Evolutionary conservation across 257 asterid genomes (phyloP).

Genomic region (Nyctanthes arbortristis): DNA sequence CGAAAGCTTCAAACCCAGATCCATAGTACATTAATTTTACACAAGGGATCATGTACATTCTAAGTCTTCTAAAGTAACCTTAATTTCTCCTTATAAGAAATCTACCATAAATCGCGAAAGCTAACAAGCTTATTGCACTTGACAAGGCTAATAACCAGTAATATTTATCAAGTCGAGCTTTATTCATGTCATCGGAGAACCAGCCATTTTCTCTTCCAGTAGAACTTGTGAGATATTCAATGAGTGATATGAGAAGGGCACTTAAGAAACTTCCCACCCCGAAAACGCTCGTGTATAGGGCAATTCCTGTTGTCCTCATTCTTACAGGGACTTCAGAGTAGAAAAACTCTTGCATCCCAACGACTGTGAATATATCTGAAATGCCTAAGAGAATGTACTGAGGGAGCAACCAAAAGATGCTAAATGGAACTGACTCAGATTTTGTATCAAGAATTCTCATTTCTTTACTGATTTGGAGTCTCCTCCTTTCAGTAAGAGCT

Average conservation of each 20-base stretch:
- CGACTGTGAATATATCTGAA: constrained; percentile 91
- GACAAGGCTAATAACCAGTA: constrained; percentile 71
- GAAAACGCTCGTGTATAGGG: constrained; percentile 83
- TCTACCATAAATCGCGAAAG: constrained; percentile 53
- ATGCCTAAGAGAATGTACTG: constrained; percentile 83
- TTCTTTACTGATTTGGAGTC: constrained; percentile 42
- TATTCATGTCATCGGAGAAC: constrained; percentile 73
- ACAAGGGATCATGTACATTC: background rate
- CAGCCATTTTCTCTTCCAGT: constrained; percentile 43
- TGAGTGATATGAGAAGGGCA: constrained; percentile 54
- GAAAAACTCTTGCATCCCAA: constrained; percentile 96
- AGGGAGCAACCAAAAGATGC: constrained; percentile 87
- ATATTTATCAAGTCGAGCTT: constrained; percentile 71
- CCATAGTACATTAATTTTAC: background rate
- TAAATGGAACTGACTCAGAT: constrained; percentile 42
- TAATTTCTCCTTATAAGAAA: constrained; percentile 32
- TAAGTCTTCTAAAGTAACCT: background rate
- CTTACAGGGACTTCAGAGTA: constrained; percentile 74
- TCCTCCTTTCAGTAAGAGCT: constrained; percentile 56
- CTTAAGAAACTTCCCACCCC: constrained; percentile 89
- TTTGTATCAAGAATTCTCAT: background rate
- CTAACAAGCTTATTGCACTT: constrained; percentile 46
- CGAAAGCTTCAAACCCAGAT: constrained; percentile 29
- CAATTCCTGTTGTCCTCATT: constrained; percentile 91
- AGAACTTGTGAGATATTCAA: constrained; percentile 58